Evolutionary conservation across 1,284 basidiomycete genomes (phyloP).

Genomic region (Cystobasidium slooffiae): DNA sequence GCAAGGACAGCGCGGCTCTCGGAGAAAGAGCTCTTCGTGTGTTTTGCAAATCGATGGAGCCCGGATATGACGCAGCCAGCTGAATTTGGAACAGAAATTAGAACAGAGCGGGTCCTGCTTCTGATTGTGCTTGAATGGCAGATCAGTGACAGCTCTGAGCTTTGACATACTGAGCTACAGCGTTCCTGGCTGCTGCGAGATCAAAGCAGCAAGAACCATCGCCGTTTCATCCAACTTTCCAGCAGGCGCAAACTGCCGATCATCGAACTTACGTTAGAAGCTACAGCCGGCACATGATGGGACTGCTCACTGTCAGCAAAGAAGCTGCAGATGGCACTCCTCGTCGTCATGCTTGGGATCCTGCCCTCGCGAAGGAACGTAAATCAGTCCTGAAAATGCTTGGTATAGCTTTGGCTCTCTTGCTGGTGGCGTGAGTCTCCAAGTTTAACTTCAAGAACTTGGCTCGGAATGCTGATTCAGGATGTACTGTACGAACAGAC

Average conservation of each 20-base stretch:
- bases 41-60: constrained; percentile 9
- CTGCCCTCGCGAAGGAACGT: constrained; percentile 49
- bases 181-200: not conserved
- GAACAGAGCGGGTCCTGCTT: not conserved
- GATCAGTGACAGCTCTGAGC: too few relatives aligned
- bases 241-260: constrained; percentile 3
- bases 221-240: not conserved
- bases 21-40: not conserved
- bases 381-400: constrained; percentile 53
- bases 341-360: constrained; percentile 50
- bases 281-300: too few relatives aligned
- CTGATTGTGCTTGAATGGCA: not conserved
- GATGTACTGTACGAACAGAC: constrained; percentile 37
- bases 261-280: too few relatives aligned
- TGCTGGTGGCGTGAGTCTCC: constrained; percentile 44
- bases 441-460: not conserved
- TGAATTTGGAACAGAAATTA: constrained; percentile 12
- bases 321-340: constrained; percentile 51
- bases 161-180: not conserved
- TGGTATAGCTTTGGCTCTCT: constrained; percentile 38
- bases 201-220: not conserved
- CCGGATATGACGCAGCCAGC: not conserved
- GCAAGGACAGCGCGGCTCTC: constrained; percentile 7
- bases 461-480: not conserved
- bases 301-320: too few relatives aligned